Percentiles rank a stretch among this genome's conserved stretches.
These are phyloP conservation scores for Opeltia flavorubescens DNA, from an alignment of 495 filamentous ascomycete genomes.

Conservation along the genomic window DNA sequence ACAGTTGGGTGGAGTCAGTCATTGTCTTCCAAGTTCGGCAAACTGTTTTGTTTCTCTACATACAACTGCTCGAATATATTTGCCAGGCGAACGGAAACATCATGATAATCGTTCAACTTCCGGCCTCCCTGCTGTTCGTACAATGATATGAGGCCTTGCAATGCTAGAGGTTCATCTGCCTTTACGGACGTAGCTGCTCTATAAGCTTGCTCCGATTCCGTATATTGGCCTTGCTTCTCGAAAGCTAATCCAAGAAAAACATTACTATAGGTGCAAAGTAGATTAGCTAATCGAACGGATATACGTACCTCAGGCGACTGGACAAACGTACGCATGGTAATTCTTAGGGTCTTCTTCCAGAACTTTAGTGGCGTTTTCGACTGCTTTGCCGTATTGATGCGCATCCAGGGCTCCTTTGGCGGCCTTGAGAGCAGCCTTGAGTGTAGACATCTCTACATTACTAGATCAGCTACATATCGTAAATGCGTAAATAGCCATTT, in stretches of 20 bases:
- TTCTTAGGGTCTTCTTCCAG: slow-evolving; percentile 60
- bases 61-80: slow-evolving; percentile 55
- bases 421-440: slow-evolving; percentile 72
- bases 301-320: background rate
- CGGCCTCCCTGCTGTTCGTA: slow-evolving; percentile 61
- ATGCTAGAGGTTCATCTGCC: slow-evolving; percentile 51
- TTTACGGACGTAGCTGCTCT: slow-evolving; percentile 55
- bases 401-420: slow-evolving; percentile 66
- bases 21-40: background rate
- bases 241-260: slow-evolving; percentile 70
- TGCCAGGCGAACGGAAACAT: slow-evolving; percentile 57
- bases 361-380: slow-evolving; percentile 48
- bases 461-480: slow-evolving; percentile 6
- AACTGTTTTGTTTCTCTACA: slow-evolving; percentile 17
- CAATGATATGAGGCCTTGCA: slow-evolving; percentile 79
- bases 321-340: slow-evolving; percentile 57
- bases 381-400: slow-evolving; percentile 62
- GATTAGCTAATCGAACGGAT: background rate
- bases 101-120: slow-evolving; percentile 60
- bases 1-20: slow-evolving; percentile 6
- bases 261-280: slow-evolving; percentile 31
- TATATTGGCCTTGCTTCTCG: slow-evolving; percentile 55
- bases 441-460: slow-evolving; percentile 32
- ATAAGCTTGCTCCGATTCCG: slow-evolving; percentile 64
- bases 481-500: too few species aligned